phyloP scores from a whole-genome alignment of 257 asterid species.

The Solanum lycopersicoides region DNA sequence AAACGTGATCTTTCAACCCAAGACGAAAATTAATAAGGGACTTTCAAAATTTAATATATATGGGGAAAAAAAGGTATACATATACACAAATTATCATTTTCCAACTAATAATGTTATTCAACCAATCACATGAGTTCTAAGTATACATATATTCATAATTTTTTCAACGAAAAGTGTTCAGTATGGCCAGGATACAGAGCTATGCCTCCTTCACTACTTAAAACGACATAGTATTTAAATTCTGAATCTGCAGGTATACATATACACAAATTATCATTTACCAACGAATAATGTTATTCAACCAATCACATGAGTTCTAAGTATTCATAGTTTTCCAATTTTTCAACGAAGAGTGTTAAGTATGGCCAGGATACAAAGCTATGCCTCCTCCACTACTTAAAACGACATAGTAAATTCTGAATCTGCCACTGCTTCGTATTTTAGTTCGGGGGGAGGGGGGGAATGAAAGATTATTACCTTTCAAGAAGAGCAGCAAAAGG shows the following conservation, averaged over 20 bases:
- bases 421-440: neutral
- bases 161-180: no score
- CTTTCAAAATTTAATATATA: neutral
- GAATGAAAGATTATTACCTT: constrained; percentile 20
- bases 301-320: neutral
- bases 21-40: neutral
- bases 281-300: neutral
- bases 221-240: no score
- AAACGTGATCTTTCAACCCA: neutral
- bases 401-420: neutral
- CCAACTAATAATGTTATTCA: neutral
- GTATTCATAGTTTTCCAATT: neutral
- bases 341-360: neutral
- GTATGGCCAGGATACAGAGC: no score
- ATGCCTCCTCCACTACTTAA: neutral
- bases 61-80: neutral
- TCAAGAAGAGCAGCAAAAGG: constrained; percentile 50
- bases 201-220: no score
- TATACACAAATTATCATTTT: neutral
- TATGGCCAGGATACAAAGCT: no score
- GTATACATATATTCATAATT: neutral
- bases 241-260: neutral
- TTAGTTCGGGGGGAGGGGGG: neutral
- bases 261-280: neutral
- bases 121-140: neutral